These are phyloP conservation scores for Talaromyces pinophilus DNA, from an alignment of 2,329 filamentous ascomycete species.

Conservation along the genomic window DNA sequence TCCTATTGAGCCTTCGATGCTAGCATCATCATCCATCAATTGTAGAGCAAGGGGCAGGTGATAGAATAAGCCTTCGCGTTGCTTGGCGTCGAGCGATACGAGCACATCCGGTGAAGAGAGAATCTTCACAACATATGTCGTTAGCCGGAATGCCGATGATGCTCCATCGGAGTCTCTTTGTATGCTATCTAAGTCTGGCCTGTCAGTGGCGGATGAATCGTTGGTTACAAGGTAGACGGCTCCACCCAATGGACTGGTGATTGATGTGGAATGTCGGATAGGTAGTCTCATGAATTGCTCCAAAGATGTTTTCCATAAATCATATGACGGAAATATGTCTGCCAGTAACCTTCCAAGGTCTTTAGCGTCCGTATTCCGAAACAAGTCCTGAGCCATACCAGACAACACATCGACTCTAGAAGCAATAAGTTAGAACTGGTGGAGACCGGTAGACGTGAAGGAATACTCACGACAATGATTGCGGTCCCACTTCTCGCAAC, in stretches of 20 bases:
- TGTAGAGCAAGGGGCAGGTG: slow-evolving; percentile 58
- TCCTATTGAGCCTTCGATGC: slow-evolving; percentile 56
- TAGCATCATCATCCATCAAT: slow-evolving; percentile 62
- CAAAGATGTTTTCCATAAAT: slow-evolving; percentile 68
- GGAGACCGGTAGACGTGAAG: not conserved
- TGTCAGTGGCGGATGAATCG: slow-evolving; percentile 31
- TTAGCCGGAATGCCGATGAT: slow-evolving; percentile 73
- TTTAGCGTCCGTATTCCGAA: slow-evolving; percentile 38
- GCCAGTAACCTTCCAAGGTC: slow-evolving; percentile 32
- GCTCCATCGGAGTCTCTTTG: slow-evolving; percentile 67
- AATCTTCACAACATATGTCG: slow-evolving; percentile 66
- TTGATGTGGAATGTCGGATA: slow-evolving; percentile 61
- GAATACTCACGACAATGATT: slow-evolving; percentile 49
- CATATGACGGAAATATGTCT: slow-evolving; percentile 63
- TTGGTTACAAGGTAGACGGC: slow-evolving; percentile 63
- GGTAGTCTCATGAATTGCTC: slow-evolving; percentile 49
- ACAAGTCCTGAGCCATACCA: slow-evolving; percentile 53
- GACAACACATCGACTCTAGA: slow-evolving; percentile 58
- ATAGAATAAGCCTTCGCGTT: slow-evolving; percentile 47
- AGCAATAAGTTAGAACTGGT: slow-evolving; percentile 30
- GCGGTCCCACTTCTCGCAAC: slow-evolving; percentile 47
- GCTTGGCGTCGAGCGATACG: slow-evolving; percentile 34
- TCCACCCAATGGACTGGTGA: slow-evolving; percentile 72
- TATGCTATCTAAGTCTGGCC: slow-evolving; percentile 35
- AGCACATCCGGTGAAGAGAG: slow-evolving; percentile 48